Base-by-base conservation (phyloP, 257 asterid species). In the Oldenlandia corymbosa region DNA sequence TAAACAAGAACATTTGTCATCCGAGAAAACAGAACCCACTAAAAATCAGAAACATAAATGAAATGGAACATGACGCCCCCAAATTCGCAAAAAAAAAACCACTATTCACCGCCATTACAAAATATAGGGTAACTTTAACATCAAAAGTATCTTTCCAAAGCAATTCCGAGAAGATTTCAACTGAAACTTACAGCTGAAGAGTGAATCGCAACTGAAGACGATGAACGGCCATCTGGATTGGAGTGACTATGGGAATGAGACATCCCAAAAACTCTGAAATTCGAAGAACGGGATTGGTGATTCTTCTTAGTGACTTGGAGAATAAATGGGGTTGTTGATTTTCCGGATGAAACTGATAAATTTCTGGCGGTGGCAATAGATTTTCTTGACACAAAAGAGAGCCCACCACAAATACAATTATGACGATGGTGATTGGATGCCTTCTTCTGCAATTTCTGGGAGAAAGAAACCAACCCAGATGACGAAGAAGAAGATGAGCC, bases 401-500 rank as follows among this genome's bases (percentile, higher is more conserved):
- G 51, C 54, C 60, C 64, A 51, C 60, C 64, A 51, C 67, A 60
- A 48, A 41, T 34, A 26, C 62, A 74, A 68, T 49, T 81, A 0
- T 84, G 73, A 47, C 45, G 80, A 0, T 84, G n/a, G n/a, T n/a
- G 73, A 42, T 65, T 73, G 48, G 85, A 74, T 18, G 48, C n/a
- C 59, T 67, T 67, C 57, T 84, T 82, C 77, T 83, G 85, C 31
- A 88, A 73, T 76, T 80, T 72, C 69, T 66, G 80, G 70, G 70
- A 70, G 65, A 78, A 64, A 71, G 82, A 73, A 47, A 76, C 70
- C 65, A 80, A 75, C 49, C 85, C 92, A 65, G 84, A 36, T 71
- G 8, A 90, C 63, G 86, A 65, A 14, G 88, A 71, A 41, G 79
- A 80, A 50, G 94, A 83, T n/a, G 91, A 81, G 77, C 88, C 95